Percentiles rank a stretch among this genome's conserved stretches.
phyloP scores from a whole-genome alignment of 306 rosid genomes.

The Pueraria montana region DNA sequence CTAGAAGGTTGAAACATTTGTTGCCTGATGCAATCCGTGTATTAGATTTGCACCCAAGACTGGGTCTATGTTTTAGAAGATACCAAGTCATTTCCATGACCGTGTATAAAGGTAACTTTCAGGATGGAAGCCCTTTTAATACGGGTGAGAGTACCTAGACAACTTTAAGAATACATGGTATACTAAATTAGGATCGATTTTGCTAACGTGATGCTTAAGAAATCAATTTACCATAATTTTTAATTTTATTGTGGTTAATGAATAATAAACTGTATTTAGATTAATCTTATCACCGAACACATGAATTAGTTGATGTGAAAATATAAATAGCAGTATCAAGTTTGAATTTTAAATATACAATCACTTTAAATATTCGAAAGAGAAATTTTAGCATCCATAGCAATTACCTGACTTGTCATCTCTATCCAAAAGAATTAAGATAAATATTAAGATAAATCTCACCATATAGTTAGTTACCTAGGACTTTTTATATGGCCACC shows the following conservation, averaged over 20 bases:
- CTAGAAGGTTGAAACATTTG: slow-evolving; percentile 15
- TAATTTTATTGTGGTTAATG: not conserved
- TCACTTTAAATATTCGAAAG: too few relatives aligned
- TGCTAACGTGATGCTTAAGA: not conserved
- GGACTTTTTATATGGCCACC: slow-evolving; percentile 53
- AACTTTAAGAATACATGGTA: not conserved
- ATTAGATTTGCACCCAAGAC: slow-evolving; percentile 18
- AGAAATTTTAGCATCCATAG: too few relatives aligned
- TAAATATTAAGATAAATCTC: not conserved
- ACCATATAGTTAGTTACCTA: not conserved
- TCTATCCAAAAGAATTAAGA: too few relatives aligned
- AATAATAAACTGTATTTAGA: not conserved
- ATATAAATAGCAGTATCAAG: too few relatives aligned
- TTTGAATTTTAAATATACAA: too few relatives aligned
- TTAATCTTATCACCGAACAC: not conserved
- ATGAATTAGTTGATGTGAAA: too few relatives aligned
- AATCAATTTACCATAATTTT: not conserved
- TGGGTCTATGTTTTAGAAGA: slow-evolving; percentile 24
- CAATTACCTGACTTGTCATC: too few relatives aligned
- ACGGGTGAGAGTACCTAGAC: slow-evolving; percentile 20
- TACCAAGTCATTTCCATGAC: slow-evolving; percentile 43
- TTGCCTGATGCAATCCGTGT: slow-evolving; percentile 37
- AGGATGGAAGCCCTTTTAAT: slow-evolving; percentile 34
- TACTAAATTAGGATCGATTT: not conserved
- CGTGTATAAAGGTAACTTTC: slow-evolving; percentile 20